Percentiles rank a stretch among this genome's conserved stretches.
Conservation (phyloP, 495 filamentous ascomycete species). For the Parachaetomium inaequale region DNA sequence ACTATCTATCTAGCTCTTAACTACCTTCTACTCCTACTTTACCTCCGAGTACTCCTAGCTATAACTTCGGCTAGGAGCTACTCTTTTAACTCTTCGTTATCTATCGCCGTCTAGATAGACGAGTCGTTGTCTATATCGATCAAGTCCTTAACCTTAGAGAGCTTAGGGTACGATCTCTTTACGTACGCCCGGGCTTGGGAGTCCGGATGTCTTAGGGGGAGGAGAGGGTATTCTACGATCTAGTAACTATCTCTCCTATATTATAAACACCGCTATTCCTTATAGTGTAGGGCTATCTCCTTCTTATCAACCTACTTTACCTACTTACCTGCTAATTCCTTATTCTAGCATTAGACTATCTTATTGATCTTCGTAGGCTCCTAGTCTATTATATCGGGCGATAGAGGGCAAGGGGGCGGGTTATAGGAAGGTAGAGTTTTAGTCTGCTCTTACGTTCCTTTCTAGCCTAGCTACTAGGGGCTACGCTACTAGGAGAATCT, state of each 20-base stretch:
- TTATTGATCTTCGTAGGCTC: neutral
- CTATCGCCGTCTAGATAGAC: neutral
- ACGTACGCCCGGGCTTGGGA: neutral
- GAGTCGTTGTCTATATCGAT: neutral
- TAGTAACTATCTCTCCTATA: neutral
- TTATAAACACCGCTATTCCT: neutral
- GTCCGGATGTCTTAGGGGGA: neutral
- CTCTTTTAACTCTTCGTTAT: neutral
- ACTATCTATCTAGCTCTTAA: neutral
- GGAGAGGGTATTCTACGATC: neutral
- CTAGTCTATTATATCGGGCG: neutral
- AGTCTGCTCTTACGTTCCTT: no score
- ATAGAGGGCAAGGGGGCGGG: no score
- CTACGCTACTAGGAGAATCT: no score
- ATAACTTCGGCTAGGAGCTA: conserved; percentile 1
- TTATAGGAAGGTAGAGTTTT: no score
- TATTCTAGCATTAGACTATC: neutral
- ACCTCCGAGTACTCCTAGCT: neutral
- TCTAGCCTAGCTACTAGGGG: no score
- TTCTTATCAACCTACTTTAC: neutral
- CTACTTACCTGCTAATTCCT: neutral
- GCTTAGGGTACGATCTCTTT: neutral
- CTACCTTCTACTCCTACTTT: neutral
- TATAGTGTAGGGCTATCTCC: neutral
- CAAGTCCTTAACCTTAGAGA: neutral